Evolutionary conservation across 352 stramenopile species (phyloP).

Genomic region (Phytophthora crassamura): DNA sequence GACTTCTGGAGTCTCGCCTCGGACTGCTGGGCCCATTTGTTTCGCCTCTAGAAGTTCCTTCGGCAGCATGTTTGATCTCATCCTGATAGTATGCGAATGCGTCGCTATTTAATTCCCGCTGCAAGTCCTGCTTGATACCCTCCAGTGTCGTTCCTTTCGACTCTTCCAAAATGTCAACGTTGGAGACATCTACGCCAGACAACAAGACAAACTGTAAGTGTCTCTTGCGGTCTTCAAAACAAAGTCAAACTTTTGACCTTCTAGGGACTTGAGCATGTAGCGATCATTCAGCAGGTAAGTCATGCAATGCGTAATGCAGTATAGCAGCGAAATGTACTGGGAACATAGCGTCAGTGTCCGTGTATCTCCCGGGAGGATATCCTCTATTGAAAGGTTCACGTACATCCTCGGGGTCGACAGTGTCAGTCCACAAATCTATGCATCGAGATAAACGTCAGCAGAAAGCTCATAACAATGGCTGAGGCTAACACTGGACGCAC

Average conservation of each 20-base stretch:
- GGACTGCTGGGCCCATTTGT: not conserved
- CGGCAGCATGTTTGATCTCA: conserved; percentile 37
- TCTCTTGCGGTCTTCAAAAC: not conserved
- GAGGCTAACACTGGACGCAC: conserved; percentile 31
- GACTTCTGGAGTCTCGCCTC: conserved; percentile 8
- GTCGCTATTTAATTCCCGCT: conserved; percentile 53
- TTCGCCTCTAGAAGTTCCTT: conserved; percentile 15
- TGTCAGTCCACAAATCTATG: conserved; percentile 73
- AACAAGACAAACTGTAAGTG: not conserved
- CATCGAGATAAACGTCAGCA: not conserved
- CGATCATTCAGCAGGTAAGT: conserved; percentile 57
- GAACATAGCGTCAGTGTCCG: not conserved
- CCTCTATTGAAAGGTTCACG: conserved; percentile 13
- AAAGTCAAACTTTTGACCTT: conserved; percentile 29
- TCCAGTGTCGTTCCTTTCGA: conserved; percentile 56
- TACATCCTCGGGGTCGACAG: conserved; percentile 69
- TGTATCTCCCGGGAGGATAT: too few species aligned
- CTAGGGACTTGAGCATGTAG: conserved; percentile 57
- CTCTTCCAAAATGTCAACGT: conserved; percentile 61
- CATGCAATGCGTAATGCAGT: conserved; percentile 78
- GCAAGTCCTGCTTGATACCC: conserved; percentile 55
- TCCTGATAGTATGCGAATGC: conserved; percentile 48
- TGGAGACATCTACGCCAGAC: conserved; percentile 49
- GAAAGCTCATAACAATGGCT: not conserved
- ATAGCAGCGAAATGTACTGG: conserved; percentile 81